phyloP scores from a whole-genome alignment of 139 green algal genomes.

The Tetratostichococcus sp. region DNA sequence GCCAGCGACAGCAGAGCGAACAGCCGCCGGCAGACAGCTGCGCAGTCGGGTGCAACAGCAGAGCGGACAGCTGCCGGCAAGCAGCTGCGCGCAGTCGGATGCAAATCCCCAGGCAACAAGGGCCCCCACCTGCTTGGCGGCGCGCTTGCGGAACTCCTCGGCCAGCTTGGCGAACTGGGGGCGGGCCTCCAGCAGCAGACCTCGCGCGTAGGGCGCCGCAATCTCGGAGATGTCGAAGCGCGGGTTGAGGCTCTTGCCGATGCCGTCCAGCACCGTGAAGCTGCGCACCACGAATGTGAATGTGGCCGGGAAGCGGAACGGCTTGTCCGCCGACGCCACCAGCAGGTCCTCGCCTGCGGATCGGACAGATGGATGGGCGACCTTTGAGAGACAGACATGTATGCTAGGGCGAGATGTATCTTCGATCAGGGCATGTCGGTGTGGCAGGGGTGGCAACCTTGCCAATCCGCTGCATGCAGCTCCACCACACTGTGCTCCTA shows the following conservation, averaged over 20 bases:
- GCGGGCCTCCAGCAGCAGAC: conserved; percentile 72
- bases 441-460: too few relatives aligned
- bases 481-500: too few relatives aligned
- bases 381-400: too few relatives aligned
- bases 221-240: conserved; percentile 99
- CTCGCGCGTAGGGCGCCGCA: conserved; percentile 83
- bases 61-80: too few relatives aligned
- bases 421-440: too few relatives aligned
- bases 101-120: too few relatives aligned
- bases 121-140: conserved; percentile 23
- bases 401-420: too few relatives aligned
- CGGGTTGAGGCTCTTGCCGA: conserved; percentile 92
- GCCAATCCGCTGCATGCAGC: too few relatives aligned
- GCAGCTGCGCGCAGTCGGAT: too few relatives aligned
- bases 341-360: conserved; percentile 88
- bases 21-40: too few relatives aligned
- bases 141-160: conserved; percentile 60
- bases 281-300: conserved; percentile 95
- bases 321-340: conserved; percentile 90
- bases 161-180: conserved; percentile 44
- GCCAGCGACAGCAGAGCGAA: too few relatives aligned
- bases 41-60: too few relatives aligned
- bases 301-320: conserved; percentile 95
- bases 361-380: neutral
- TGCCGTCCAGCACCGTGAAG: conserved; percentile 95